These are phyloP conservation scores for Cucumis melo DNA, from an alignment of 306 rosid species.

Conservation along the genomic window DNA sequence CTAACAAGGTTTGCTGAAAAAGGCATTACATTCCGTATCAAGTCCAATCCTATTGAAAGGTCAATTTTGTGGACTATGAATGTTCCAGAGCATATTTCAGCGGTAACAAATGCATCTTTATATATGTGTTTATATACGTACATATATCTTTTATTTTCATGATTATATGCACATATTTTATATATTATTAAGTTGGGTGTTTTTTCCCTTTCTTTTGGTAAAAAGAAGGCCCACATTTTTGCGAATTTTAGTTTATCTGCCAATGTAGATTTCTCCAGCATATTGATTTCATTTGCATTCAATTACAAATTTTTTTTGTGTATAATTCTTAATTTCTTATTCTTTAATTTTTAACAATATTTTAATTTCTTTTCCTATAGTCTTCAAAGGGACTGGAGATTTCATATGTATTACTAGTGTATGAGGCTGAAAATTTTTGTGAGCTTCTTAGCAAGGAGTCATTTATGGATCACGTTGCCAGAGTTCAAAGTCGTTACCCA, in stretches of 20 bases:
- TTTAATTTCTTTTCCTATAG: constrained; percentile 17
- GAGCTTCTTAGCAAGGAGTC: constrained; percentile 45
- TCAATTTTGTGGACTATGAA: constrained; percentile 86
- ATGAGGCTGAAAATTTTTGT: constrained; percentile 71
- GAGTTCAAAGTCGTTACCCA: constrained; percentile 60
- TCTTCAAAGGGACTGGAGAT: constrained; percentile 43
- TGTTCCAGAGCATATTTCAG: constrained; percentile 68
- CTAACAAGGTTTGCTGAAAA: constrained; percentile 82
- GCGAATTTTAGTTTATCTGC: background rate
- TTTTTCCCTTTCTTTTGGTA: background rate
- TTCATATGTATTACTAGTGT: constrained; percentile 53
- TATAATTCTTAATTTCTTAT: constrained; percentile 4
- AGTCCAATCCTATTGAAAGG: constrained; percentile 68
- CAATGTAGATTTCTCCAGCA: background rate
- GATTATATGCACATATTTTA: background rate
- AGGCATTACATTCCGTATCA: constrained; percentile 58
- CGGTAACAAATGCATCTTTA: constrained; percentile 27
- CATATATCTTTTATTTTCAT: background rate
- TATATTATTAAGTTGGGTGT: background rate
- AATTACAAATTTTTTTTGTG: background rate
- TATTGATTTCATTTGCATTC: background rate
- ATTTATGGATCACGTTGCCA: constrained; percentile 37
- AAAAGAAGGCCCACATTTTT: background rate
- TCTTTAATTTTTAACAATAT: background rate
- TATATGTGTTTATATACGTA: background rate